Evolutionary conservation across 345 rosid genomes (phyloP).

Genomic region (Pseudoturritis turrita): DNA sequence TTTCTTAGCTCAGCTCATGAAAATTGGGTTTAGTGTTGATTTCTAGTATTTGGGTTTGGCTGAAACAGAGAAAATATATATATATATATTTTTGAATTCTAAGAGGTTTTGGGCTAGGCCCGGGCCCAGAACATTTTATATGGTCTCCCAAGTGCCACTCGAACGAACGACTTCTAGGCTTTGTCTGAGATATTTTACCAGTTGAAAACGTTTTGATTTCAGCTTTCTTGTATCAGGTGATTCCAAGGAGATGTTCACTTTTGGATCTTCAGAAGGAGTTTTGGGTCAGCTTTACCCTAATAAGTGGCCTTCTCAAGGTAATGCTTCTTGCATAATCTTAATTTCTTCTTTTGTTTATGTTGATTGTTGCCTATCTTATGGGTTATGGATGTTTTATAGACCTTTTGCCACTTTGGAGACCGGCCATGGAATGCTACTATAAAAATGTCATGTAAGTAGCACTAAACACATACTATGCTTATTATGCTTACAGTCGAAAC

Average conservation of each 20-base stretch:
- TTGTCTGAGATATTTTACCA: too few species aligned
- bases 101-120: too few species aligned
- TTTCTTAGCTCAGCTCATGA: not conserved
- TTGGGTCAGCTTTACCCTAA: constrained; percentile 35
- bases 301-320: constrained; percentile 78
- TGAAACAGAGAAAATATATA: not conserved
- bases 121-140: too few species aligned
- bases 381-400: constrained; percentile 43
- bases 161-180: too few species aligned
- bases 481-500: not conserved
- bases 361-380: constrained; percentile 3
- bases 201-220: too few species aligned
- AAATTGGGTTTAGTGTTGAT: too few species aligned
- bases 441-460: constrained; percentile 44
- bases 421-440: constrained; percentile 54
- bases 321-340: not conserved
- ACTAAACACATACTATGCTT: not conserved
- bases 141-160: too few species aligned
- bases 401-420: constrained; percentile 59
- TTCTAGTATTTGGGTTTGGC: not conserved
- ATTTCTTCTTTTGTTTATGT: not conserved
- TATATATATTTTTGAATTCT: too few species aligned
- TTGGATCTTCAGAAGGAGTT: constrained; percentile 54
- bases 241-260: constrained; percentile 59
- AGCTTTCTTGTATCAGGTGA: constrained; percentile 42